phyloP scores from a whole-genome alignment of 495 filamentous ascomycete genomes.

The Penicillium tannophilum region DNA sequence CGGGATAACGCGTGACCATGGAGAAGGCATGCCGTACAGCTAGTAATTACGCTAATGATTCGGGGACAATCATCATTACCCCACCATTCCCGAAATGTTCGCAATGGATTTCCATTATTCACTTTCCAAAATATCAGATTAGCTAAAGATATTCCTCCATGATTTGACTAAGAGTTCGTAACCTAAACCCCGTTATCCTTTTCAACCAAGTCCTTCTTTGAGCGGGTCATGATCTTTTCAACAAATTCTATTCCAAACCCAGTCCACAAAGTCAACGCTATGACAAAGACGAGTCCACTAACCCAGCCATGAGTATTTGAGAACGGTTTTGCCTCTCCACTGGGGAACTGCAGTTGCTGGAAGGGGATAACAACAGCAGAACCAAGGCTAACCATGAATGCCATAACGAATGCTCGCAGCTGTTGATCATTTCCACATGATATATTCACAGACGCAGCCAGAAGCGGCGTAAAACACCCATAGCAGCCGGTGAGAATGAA shows the following conservation, averaged over 20 bases:
- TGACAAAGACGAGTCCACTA: slow-evolving; percentile 11
- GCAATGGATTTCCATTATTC: too few species aligned
- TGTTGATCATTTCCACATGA: slow-evolving; percentile 22
- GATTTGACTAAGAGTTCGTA: not conserved
- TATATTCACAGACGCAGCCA: slow-evolving; percentile 21
- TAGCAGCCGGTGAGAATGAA: slow-evolving; percentile 16
- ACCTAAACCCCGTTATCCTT: not conserved
- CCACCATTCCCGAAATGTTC: too few species aligned
- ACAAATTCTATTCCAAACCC: slow-evolving; percentile 13
- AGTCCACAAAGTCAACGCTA: slow-evolving; percentile 12
- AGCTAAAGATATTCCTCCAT: not conserved
- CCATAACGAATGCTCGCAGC: slow-evolving; percentile 20
- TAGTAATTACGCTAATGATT: too few species aligned
- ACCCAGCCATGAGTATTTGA: slow-evolving; percentile 14
- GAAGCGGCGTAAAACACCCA: slow-evolving; percentile 17
- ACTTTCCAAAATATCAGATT: too few species aligned
- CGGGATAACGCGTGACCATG: too few species aligned
- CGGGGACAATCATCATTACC: too few species aligned
- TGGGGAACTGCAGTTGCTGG: slow-evolving; percentile 19
- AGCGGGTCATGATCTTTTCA: slow-evolving; percentile 6
- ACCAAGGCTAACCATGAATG: slow-evolving; percentile 24
- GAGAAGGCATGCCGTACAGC: too few species aligned
- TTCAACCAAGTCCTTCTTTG: not conserved
- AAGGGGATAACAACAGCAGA: slow-evolving; percentile 21
- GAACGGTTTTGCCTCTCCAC: slow-evolving; percentile 8